Evolutionary conservation across 148 eudicot species (phyloP), one percentile per base, ranked within the genome.

Genomic region (Diospyros kaki): DNA sequence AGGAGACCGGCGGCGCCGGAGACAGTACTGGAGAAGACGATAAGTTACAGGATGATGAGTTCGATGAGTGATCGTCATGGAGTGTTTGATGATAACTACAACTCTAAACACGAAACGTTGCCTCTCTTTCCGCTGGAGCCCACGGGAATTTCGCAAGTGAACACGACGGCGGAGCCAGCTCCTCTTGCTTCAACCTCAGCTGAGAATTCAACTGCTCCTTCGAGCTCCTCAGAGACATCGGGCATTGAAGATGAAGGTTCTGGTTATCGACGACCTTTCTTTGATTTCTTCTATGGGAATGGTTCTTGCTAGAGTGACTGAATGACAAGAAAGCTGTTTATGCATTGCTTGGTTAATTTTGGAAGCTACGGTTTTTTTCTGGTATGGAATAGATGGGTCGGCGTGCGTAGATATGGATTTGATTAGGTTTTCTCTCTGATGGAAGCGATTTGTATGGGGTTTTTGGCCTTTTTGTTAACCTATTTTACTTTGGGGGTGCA

Each of bases 121-220:
- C 79, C 78, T 69, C 83, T 93, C 41, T 93, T 93, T 76, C 98
- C 98, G 3, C 59, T 89, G 17, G 89, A 90, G 63, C 98, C 98
- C 3, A 90, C 92, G 28, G 96, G 98, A 4, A 81, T 87, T 69
- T 68, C 86, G 70, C 76, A 75, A 43, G 64, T 53, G 75, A 85
- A 60, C 68, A 69, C 28, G 28, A 28, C 28, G 28, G 28, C 28
- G 28, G 50, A 7, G 69, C 55, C 77, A 82, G 58, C 17, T 52
- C 28, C 60, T 64, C 42, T 15, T 40, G 50, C 58, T 52, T 63
- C 68, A 11, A 68, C 79, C 53, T 58, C 74, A 5, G 64, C 74
- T 11, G 75, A 60, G 76, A 54, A 66, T 66, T 14, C 62, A 45
- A n/a, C 56, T 60, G 45, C 73, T 79, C 66, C 46, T 69, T 60